Conservation (phyloP, 352 stramenopile genomes). For the Phytophthora pluvialis region DNA sequence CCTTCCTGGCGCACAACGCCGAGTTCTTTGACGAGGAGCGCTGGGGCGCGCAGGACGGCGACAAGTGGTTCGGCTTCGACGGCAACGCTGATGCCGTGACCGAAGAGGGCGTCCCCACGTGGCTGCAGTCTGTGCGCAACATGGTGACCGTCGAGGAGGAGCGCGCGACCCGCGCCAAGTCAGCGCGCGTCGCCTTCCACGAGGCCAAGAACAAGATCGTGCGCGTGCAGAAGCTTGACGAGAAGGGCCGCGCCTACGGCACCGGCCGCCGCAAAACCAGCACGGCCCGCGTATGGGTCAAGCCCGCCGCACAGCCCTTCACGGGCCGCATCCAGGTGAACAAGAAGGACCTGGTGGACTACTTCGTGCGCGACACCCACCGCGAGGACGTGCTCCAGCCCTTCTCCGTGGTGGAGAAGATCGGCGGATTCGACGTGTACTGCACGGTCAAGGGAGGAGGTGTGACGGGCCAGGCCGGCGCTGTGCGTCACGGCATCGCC, state of each 20-base stretch:
- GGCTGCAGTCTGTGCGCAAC: conserved; percentile 83
- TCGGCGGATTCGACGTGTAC: conserved; percentile 92
- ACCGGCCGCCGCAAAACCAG: conserved; percentile 95
- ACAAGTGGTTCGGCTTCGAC: conserved; percentile 85
- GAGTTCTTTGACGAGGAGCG: conserved; percentile 78
- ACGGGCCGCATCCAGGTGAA: conserved; percentile 93
- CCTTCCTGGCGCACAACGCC: conserved; percentile 49
- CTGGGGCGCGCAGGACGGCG: conserved; percentile 66
- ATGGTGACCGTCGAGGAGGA: conserved; percentile 69
- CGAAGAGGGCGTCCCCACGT: conserved; percentile 77
- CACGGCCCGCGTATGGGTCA: conserved; percentile 94
- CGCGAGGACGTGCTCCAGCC: conserved; percentile 89
- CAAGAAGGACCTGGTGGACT: conserved; percentile 94
- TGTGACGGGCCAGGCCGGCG: conserved; percentile 93
- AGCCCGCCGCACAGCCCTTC: conserved; percentile 76
- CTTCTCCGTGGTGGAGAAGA: conserved; percentile 72
- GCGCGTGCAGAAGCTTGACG: conserved; percentile 75
- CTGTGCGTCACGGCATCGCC: conserved; percentile 93
- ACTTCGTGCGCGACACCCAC: conserved; percentile 92
- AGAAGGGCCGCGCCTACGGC: conserved; percentile 86
- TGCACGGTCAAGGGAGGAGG: conserved; percentile 93
- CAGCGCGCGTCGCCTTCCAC: conserved; percentile 65
- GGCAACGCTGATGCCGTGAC: conserved; percentile 81
- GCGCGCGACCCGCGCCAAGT: conserved; percentile 72
- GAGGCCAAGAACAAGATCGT: conserved; percentile 80